Conservation (phyloP, 139 green algal genomes). For the Eudorina sp. region DNA sequence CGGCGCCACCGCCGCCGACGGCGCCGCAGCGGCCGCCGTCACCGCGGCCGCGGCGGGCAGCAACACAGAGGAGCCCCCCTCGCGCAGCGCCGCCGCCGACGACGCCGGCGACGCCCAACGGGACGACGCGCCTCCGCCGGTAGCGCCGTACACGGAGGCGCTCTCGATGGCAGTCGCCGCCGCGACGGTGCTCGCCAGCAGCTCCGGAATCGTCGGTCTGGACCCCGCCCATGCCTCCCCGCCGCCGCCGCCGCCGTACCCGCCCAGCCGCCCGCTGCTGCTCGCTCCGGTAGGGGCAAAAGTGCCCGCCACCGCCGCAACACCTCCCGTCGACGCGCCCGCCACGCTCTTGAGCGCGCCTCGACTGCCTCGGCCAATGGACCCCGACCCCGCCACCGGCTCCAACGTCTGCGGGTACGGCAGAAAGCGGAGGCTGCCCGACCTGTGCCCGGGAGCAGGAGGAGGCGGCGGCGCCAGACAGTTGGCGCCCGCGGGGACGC, state of each 20-base stretch:
- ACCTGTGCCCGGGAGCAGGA: too few species aligned
- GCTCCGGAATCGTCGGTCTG: not conserved
- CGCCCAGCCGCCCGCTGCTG: not conserved
- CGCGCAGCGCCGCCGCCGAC: not conserved
- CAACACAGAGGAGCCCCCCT: not conserved
- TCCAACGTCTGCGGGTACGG: not conserved
- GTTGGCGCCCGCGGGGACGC: not conserved
- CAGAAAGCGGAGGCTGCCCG: not conserved
- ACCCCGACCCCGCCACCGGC: not conserved
- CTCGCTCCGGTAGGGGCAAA: not conserved
- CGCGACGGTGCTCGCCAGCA: not conserved
- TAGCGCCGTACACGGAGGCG: not conserved
- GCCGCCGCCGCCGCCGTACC: not conserved
- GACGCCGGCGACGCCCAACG: not conserved
- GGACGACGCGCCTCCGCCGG: not conserved
- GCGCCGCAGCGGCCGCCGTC: not conserved
- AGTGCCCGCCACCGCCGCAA: not conserved
- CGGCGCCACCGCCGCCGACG: too few species aligned
- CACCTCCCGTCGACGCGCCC: not conserved
- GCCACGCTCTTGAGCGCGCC: not conserved
- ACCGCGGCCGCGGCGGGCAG: not conserved
- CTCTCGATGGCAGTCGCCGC: not conserved
- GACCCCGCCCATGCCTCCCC: not conserved
- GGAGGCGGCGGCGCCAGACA: not conserved
- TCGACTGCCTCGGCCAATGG: not conserved